Percentiles rank a stretch among this genome's conserved stretches.
These are phyloP conservation scores for Lactuca sativa DNA, from an alignment of 129 eudicot genomes.

Conservation along the genomic window DNA sequence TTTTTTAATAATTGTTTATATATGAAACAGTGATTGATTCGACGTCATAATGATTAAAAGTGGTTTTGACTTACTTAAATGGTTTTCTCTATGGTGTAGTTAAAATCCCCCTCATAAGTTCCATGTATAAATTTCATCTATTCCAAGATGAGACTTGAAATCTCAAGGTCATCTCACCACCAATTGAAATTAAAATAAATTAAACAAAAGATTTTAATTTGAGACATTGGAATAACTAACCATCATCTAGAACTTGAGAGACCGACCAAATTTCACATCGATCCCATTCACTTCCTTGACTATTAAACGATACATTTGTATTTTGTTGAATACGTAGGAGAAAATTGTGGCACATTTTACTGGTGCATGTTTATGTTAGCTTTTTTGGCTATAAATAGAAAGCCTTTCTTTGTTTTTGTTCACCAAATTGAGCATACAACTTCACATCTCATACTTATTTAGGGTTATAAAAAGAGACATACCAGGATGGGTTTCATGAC, in stretches of 20 bases:
- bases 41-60: too few species aligned
- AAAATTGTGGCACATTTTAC: background rate
- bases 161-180: too few species aligned
- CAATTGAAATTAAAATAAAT: too few species aligned
- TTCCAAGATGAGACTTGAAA: too few species aligned
- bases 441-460: background rate
- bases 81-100: too few species aligned
- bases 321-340: slow-evolving; percentile 5
- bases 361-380: background rate
- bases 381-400: slow-evolving; percentile 20
- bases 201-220: too few species aligned
- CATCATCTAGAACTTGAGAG: background rate
- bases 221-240: too few species aligned
- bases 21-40: too few species aligned
- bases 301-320: background rate
- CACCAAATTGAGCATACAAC: slow-evolving; percentile 4
- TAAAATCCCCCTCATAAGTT: too few species aligned
- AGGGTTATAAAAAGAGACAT: background rate
- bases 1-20: too few species aligned
- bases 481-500: slow-evolving; percentile 19
- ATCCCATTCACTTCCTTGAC: background rate
- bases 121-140: too few species aligned
- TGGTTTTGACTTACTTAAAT: too few species aligned
- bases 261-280: background rate
- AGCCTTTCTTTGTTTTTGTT: background rate